These are phyloP conservation scores for Petunia axillaris DNA, from an alignment of 257 asterid genomes.

Conservation along the genomic window DNA sequence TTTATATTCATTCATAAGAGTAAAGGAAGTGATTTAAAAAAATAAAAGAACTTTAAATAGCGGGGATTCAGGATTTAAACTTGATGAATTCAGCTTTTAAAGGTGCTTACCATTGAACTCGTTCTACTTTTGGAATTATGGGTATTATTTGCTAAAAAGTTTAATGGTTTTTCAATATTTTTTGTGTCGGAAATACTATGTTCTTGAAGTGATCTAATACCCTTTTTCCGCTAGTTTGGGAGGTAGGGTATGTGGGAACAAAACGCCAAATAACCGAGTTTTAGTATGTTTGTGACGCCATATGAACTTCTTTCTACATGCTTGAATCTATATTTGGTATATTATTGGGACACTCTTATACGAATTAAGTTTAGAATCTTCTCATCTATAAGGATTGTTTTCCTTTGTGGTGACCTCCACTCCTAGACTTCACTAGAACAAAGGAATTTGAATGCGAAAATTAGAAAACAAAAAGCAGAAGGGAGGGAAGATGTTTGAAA, in stretches of 20 bases:
- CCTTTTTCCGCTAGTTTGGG: not conserved
- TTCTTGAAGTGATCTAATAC: not conserved
- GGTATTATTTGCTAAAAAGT: too few species aligned
- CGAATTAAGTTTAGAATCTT: not conserved
- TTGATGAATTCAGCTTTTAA: too few species aligned
- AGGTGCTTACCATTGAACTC: too few species aligned
- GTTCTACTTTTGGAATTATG: too few species aligned
- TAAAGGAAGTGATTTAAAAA: too few species aligned
- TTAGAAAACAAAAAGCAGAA: conserved; percentile 8
- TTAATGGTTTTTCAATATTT: too few species aligned
- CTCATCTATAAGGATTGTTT: not conserved
- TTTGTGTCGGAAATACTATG: too few species aligned
- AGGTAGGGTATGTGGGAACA: not conserved
- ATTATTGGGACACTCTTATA: not conserved
- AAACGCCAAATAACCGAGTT: not conserved
- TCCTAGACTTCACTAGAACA: not conserved
- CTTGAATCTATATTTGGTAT: not conserved
- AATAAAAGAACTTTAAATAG: too few species aligned
- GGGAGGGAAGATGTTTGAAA: not conserved
- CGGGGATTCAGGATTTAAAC: too few species aligned
- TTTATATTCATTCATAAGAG: not conserved
- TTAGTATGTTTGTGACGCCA: not conserved
- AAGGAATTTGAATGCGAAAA: conserved; percentile 6
- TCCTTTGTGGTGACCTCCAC: not conserved
- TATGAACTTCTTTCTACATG: not conserved